A percentile compares a stretch with the other conserved stretches of the same genome.
These are phyloP conservation scores for Cutaneotrichosporon spelunceum DNA, from an alignment of 1,284 basidiomycete species.

Conservation along the genomic window DNA sequence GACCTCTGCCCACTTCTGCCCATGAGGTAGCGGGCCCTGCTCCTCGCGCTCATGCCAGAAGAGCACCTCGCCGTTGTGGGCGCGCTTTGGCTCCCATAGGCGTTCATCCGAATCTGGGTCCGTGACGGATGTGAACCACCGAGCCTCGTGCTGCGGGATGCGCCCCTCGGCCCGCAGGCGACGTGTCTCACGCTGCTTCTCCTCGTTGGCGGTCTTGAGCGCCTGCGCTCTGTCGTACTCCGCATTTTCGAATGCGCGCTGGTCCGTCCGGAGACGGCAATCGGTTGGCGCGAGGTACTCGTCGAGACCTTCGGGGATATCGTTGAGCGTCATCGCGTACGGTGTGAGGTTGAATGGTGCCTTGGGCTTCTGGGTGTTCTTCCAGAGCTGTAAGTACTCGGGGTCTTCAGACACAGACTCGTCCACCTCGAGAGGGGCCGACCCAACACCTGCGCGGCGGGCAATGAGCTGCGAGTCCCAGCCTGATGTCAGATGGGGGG, in stretches of 20 bases:
- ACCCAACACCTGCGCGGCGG: constrained; percentile 64
- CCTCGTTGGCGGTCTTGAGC: constrained; percentile 82
- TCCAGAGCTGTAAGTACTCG: constrained; percentile 65
- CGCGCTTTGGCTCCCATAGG: constrained; percentile 71
- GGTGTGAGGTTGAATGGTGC: constrained; percentile 94
- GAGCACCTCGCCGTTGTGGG: constrained; percentile 59
- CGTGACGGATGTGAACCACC: constrained; percentile 74
- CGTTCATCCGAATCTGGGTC: constrained; percentile 83
- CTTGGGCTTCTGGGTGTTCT: constrained; percentile 79
- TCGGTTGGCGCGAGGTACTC: constrained; percentile 85
- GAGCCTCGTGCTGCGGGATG: constrained; percentile 68
- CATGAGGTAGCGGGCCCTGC: constrained; percentile 55
- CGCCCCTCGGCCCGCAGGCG: constrained; percentile 72
- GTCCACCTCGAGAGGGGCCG: constrained; percentile 57
- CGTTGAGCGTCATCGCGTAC: constrained; percentile 77
- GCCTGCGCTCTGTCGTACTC: constrained; percentile 83
- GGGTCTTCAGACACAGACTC: constrained; percentile 29
- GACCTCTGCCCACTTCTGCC: constrained; percentile 64
- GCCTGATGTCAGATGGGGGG: constrained; percentile 46
- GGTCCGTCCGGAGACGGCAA: constrained; percentile 88
- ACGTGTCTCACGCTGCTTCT: constrained; percentile 76
- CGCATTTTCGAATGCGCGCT: constrained; percentile 92
- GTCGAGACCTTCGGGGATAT: constrained; percentile 57
- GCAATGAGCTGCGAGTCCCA: constrained; percentile 96
- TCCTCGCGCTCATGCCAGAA: constrained; percentile 80